A percentile compares a stretch with the other conserved stretches of the same genome.
phyloP scores from a whole-genome alignment of 495 filamentous ascomycete genomes.

The Penicillium turbatum region DNA sequence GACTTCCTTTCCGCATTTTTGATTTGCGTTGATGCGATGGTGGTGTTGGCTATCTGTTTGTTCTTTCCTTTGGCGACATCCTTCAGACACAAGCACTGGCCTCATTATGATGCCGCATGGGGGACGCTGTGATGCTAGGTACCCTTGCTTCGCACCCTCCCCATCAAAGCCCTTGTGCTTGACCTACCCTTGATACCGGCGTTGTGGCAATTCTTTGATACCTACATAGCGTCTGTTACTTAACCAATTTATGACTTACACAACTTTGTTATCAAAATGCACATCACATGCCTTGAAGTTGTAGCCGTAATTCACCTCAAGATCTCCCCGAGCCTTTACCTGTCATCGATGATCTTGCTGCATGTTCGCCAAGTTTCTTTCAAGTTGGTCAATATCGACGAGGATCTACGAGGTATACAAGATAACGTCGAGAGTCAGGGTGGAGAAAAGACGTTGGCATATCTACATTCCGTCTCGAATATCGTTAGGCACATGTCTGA shows the following conservation, averaged over 20 bases:
- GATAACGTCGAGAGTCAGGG: too few species aligned
- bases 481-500: conserved; percentile 12
- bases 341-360: too few species aligned
- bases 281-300: neutral
- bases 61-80: neutral
- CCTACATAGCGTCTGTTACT: conserved; percentile 16
- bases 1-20: neutral
- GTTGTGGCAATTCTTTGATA: conserved; percentile 23
- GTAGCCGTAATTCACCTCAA: too few species aligned
- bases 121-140: conserved; percentile 10
- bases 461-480: conserved; percentile 10
- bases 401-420: too few species aligned
- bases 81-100: neutral
- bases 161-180: conserved; percentile 5
- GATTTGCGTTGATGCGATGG: neutral
- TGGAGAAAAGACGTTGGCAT: neutral
- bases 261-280: neutral
- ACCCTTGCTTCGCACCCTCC: conserved; percentile 5
- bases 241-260: neutral
- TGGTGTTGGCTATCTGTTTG: neutral
- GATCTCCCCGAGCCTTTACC: too few species aligned
- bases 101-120: conserved; percentile 18
- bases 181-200: conserved; percentile 10
- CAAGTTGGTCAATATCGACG: too few species aligned
- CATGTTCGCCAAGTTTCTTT: too few species aligned